Conservation (phyloP, 371 early-diverging fungal genomes). For the Mucor plumbeus region DNA sequence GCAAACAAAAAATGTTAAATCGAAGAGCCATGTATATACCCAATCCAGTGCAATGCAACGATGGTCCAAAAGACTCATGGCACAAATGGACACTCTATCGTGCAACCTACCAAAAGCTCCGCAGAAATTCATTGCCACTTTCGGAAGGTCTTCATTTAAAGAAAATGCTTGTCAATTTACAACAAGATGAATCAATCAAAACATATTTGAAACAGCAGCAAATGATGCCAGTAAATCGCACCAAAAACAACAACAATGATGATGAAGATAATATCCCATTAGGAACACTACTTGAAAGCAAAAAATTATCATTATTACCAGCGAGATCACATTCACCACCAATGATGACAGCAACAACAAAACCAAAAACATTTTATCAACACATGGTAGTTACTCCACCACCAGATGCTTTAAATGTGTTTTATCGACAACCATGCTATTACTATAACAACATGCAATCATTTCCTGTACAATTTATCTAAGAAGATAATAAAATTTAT, state of each 20-base stretch:
- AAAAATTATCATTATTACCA: not conserved
- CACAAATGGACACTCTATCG: slow-evolving; percentile 28
- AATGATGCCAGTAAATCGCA: not conserved
- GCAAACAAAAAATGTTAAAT: slow-evolving; percentile 10
- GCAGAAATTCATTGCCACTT: slow-evolving; percentile 20
- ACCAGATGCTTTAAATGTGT: not conserved
- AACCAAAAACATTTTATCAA: not conserved
- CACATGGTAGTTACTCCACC: not conserved
- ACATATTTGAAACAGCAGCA: not conserved
- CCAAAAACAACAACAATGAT: not conserved
- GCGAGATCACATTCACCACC: not conserved
- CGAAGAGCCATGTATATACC: slow-evolving; percentile 27
- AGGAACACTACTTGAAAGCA: slow-evolving; percentile 18
- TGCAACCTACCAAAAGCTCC: slow-evolving; percentile 27
- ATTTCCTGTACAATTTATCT: slow-evolving; percentile 16
- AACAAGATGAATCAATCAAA: slow-evolving; percentile 1
- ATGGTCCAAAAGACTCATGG: slow-evolving; percentile 23
- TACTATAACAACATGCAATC: not conserved
- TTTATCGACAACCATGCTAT: slow-evolving; percentile 12
- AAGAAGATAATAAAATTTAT: not conserved
- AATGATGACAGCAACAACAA: not conserved
- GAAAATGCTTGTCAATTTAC: slow-evolving; percentile 17
- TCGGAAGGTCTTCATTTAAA: slow-evolving; percentile 23
- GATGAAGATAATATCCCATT: slow-evolving; percentile 25
- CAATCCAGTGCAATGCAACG: slow-evolving; percentile 7